These are phyloP conservation scores for Ceratocystis eucalypticola DNA, from an alignment of 2,329 filamentous ascomycete genomes.

Conservation along the genomic window DNA sequence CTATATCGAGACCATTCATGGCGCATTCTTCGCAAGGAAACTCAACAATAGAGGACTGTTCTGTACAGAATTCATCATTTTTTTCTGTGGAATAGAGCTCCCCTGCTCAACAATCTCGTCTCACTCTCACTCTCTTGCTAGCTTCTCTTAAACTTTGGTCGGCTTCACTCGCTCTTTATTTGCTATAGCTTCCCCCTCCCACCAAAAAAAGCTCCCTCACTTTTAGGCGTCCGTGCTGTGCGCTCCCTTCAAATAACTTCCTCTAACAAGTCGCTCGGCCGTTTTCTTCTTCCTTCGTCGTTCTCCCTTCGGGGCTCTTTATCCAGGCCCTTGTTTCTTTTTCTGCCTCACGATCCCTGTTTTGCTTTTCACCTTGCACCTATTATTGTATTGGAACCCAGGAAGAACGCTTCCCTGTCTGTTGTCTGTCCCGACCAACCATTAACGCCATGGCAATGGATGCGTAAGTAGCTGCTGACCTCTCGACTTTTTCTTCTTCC, in stretches of 20 bases:
- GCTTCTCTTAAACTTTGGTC: no score
- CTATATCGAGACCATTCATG: no score
- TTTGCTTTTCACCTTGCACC: background rate
- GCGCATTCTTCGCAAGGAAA: no score
- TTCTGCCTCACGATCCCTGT: conserved; percentile 7
- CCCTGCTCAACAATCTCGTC: background rate
- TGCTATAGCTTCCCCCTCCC: background rate
- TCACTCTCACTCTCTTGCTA: no score
- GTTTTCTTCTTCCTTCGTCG: background rate
- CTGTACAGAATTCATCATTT: no score
- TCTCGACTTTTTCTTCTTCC: background rate
- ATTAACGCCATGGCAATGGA: conserved; percentile 1
- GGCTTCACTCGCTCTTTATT: background rate
- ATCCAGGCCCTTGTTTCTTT: conserved; percentile 4
- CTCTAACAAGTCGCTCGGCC: background rate
- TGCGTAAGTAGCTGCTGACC: background rate
- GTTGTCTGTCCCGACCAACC: no score
- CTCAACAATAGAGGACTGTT: no score
- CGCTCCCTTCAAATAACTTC: conserved; percentile 3
- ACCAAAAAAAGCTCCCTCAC: background rate
- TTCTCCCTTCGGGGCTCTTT: background rate
- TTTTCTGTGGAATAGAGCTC: no score
- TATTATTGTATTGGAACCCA: background rate
- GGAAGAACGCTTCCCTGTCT: background rate
- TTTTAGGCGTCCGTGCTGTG: background rate